Base-by-base conservation (phyloP, 768 basidiomycete species). In the Gymnopilus junonius region DNA sequence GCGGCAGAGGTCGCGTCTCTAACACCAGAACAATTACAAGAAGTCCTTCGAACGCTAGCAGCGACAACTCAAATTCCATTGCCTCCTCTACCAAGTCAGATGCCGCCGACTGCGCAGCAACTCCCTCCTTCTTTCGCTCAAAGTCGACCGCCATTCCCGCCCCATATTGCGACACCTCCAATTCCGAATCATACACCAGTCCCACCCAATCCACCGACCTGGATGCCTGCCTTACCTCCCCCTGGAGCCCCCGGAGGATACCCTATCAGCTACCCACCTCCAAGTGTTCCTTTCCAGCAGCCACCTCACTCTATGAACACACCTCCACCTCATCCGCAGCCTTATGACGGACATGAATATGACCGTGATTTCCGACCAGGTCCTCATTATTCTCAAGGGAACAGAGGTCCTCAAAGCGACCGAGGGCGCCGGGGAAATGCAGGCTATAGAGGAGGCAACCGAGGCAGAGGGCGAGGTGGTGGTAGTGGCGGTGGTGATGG, bases 21-120 rank as follows among this genome's bases (percentile, higher is more conserved):
- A 15, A 91, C 90, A 2, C 90, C 90, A 0, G 91, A 91, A 53
- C 92, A 93, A 71, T 86, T 93, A 37, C 87, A 90, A 63, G 74
- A 83, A 51, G 85, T 93, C 75, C 76, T 93, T 12, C 82, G 83
- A 35, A 82, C 88, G 0, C 79, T 93, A 17, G 79, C 83, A 1
- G 61, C 72, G 56, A 78, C 69, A 55, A 71, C 71, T 50, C 72
- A 55, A 67, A 73, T 65, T 62, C 75, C 67, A 55, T 72, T 64
- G 67, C 75, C 71, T 12, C 55, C 70, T 3, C 63, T 63, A 29
- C 59, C 67, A 68, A 43, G 54, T n/a, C 55, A 37, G 20, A 62
- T 64, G 65, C 61, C 73, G 21, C 68, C 67, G 1, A 56, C 74
- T 40, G 69, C 75, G 21, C 68, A 65, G 25, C 74, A 74, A 17